Conservation (phyloP, 2,329 filamentous ascomycete genomes). For the Penicillium sp. region DNA sequence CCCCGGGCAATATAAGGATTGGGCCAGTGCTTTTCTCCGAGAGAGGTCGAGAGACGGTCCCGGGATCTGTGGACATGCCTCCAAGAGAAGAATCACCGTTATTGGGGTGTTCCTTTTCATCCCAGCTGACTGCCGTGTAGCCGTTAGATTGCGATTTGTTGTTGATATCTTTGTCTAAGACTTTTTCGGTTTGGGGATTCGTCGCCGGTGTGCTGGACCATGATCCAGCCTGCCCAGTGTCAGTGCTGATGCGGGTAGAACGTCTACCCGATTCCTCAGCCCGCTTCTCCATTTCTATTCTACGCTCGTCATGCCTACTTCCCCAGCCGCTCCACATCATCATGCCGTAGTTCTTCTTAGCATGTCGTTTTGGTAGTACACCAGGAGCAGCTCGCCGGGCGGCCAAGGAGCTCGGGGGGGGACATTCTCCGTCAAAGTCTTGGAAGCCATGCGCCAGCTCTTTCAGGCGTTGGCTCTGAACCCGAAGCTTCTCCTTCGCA, state of each 20-base stretch:
- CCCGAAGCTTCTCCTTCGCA: slow-evolving; percentile 63
- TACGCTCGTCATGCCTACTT: slow-evolving; percentile 79
- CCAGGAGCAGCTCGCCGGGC: slow-evolving; percentile 55
- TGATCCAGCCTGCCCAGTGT: slow-evolving; percentile 27
- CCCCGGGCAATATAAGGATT: slow-evolving; percentile 30
- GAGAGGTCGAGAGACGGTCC: slow-evolving; percentile 12
- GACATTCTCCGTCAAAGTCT: slow-evolving; percentile 69
- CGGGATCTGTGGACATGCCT: slow-evolving; percentile 4
- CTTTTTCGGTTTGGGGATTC: background rate
- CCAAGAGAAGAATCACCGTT: background rate
- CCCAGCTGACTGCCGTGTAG: slow-evolving; percentile 5
- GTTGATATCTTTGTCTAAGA: background rate
- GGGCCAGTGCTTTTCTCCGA: slow-evolving; percentile 22
- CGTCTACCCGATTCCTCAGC: slow-evolving; percentile 20
- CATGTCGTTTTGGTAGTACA: slow-evolving; percentile 26
- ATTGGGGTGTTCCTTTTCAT: slow-evolving; percentile 9
- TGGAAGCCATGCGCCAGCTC: slow-evolving; percentile 72
- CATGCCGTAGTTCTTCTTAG: slow-evolving; percentile 67
- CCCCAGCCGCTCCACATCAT: slow-evolving; percentile 85
- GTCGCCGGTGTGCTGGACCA: slow-evolving; percentile 21
- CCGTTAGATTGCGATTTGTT: background rate
- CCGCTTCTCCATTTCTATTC: slow-evolving; percentile 49
- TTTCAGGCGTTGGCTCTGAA: slow-evolving; percentile 70
- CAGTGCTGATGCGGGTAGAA: slow-evolving; percentile 26
- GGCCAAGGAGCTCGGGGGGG: slow-evolving; percentile 80